Evolutionary conservation across 1,139 yeast species (phyloP), one percentile per base, ranked within the genome.

Genomic region (Magnusiomyces tetraspermus): DNA sequence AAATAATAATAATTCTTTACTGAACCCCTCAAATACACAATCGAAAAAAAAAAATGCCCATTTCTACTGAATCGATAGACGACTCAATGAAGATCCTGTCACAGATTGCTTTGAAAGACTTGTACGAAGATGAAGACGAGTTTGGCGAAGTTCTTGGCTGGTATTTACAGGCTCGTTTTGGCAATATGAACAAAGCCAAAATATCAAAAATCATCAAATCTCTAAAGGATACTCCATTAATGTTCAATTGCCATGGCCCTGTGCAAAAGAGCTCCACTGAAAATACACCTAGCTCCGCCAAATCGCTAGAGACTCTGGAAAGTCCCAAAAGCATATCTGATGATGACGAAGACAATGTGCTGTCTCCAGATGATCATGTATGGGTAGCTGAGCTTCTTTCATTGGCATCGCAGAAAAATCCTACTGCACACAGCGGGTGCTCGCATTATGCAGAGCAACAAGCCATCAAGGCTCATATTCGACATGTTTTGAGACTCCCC

Each of bases 81-180:
- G 13, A 17, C 24, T 6, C 43, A 21, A 11, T 21, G 3, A 17
- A 22, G 8, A n/a, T 38, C 23, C 46, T 43, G 21, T 43, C 17
- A 21, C 10, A 43, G 19, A 24, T 43, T 28, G 22, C 22, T 17
- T 17, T 30, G 23, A 21, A 43, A n/a, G 36, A 22, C 46, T 23
- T 13, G 17, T 43, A 43, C 36, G 33, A 26, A 15, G 46, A 43
- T 22, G 24, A 43, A 22, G 46, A 43, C 22, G 46, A 43, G 19
- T 30, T 43, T 26, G 46, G 36, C 11, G 46, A 43, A 28, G 22
- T 43, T 22, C 10, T 43, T 17, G 46, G 36, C 6, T 43, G 46
- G 46, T 43, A 26, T 17, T 43, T 43, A 15, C 46, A 43, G 36
- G 46, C 46, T 17, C 46, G 46, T 4, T 43, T 43, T 28, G 46